Evolutionary conservation across 768 basidiomycete genomes (phyloP), one percentile per base, ranked within the genome.

Genomic region (Xanthoconium purpureum): DNA sequence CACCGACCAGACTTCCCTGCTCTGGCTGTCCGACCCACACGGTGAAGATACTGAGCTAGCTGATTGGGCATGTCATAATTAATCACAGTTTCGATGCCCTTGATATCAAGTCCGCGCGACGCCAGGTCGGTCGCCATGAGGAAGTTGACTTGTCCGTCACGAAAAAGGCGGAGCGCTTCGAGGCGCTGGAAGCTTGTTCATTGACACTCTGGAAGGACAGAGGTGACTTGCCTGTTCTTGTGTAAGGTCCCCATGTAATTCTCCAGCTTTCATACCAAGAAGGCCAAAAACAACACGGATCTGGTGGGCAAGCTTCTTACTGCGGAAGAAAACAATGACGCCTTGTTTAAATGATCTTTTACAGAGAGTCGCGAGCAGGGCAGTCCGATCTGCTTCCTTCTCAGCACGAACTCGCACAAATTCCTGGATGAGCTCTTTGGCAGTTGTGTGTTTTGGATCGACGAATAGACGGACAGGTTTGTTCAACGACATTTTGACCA

Each of bases 41-140:
- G 89, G 71, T 99, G 97, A 33, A 98, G 81, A 73, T 99, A 99
- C 65, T 94, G 94, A 9, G 91, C 85, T 35, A 98, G 76, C 66
- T 94, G 90, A 18, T 84, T 81, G 11, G 97, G 97, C 96, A 98
- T 97, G 70, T 99, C 97, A 69, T 95, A 98, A 73, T 99, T 99
- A 71, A 99, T 94, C 59, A 99, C 93, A 3, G 94, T 94, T 68
- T 98, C 92, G 28, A 98, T 87, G 15, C 95, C 95, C 69, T 95
- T 96, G 77, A 99, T 97, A 74, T 98, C 96, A 30, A 99, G 80
- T 72, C 97, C 92, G 57, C 94, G 86, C 53, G 94, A 91, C 33
- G 97, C 97, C 36, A 99, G 77, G 70, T 98, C 97, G 1, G 97
- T 99, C 3, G 95, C 96, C 80, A 99, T 89, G 10, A 99, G 77